Percentiles rank a stretch among this genome's conserved stretches.
phyloP scores from a whole-genome alignment of 768 basidiomycete genomes.

The Boletus subcaerulescens region DNA sequence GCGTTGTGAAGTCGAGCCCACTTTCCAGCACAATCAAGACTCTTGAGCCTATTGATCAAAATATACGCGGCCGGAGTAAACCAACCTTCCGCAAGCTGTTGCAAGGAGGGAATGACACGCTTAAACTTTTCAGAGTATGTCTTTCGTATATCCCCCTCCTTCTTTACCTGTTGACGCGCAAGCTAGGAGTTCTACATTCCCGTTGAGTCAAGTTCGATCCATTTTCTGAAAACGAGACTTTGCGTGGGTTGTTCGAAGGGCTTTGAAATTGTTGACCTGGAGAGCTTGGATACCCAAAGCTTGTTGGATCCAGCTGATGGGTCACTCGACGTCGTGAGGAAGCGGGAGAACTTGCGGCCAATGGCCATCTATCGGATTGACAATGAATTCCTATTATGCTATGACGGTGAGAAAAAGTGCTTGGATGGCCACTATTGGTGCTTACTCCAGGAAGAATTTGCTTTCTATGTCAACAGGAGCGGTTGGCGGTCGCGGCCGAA shows the following conservation, averaged over 20 bases:
- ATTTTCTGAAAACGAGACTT: constrained; percentile 95
- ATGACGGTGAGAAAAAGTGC: constrained; percentile 70
- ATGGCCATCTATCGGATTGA: constrained; percentile 97
- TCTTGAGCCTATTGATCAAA: constrained; percentile 93
- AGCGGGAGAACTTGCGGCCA: constrained; percentile 82
- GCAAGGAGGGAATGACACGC: constrained; percentile 92
- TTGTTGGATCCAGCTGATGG: constrained; percentile 90
- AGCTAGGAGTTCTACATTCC: constrained; percentile 96
- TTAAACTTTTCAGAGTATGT: constrained; percentile 83
- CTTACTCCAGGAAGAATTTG: constrained; percentile 69
- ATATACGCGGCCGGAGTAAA: constrained; percentile 70
- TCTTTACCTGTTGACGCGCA: background rate
- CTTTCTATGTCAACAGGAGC: constrained; percentile 97
- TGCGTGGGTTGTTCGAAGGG: constrained; percentile 97
- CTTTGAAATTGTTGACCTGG: constrained; percentile 97
- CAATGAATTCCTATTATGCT: constrained; percentile 95
- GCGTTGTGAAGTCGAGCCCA: constrained; percentile 94
- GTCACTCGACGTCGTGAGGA: constrained; percentile 90
- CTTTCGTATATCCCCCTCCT: background rate
- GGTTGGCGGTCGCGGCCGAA: constrained; percentile 87
- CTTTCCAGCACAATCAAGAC: constrained; percentile 97
- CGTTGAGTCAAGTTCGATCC: constrained; percentile 93
- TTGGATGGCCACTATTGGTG: background rate
- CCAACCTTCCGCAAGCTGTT: constrained; percentile 94
- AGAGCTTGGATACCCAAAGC: constrained; percentile 95